A percentile compares a stretch with the other conserved stretches of the same genome.
Evolutionary conservation across 1,139 yeast species (phyloP).

Genomic region (Pichiaceae sp.): DNA sequence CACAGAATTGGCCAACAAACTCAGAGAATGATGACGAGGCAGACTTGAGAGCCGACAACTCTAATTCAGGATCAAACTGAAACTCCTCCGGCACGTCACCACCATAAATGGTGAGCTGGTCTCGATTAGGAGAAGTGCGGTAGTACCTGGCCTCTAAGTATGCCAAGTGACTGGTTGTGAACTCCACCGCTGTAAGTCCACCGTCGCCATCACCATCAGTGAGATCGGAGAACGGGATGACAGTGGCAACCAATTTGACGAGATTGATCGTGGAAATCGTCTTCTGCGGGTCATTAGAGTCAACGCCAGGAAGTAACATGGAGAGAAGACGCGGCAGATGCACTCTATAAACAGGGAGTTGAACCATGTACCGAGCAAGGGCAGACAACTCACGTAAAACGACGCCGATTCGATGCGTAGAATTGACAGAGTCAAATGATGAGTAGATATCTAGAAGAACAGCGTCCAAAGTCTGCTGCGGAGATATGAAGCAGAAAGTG

Average conservation of each 20-base stretch:
- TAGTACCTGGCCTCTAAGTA: conserved; percentile 35
- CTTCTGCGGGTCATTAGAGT: conserved; percentile 76
- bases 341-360: conserved; percentile 58
- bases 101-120: conserved; percentile 11
- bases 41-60: conserved; percentile 55
- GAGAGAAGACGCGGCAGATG: conserved; percentile 71
- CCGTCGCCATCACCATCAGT: conserved; percentile 34
- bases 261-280: conserved; percentile 65
- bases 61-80: conserved; percentile 34
- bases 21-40: conserved; percentile 68
- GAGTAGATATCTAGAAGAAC: conserved; percentile 74
- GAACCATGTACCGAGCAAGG: conserved; percentile 60
- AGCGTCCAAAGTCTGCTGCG: conserved; percentile 54
- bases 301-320: conserved; percentile 73
- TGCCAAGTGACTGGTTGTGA: conserved; percentile 57
- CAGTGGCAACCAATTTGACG: conserved; percentile 63
- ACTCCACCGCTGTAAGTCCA: conserved; percentile 58
- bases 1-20: conserved; percentile 49
- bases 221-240: conserved; percentile 61
- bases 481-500: conserved; percentile 54
- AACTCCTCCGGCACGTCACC: conserved; percentile 16
- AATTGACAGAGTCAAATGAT: conserved; percentile 67
- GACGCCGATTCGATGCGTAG: conserved; percentile 73
- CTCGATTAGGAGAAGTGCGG: conserved; percentile 17
- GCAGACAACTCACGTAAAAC: conserved; percentile 65